A percentile compares a stretch with the other conserved stretches of the same genome.
phyloP scores from a whole-genome alignment of 2,329 filamentous ascomycete genomes.

The Cytospora chrysosperma region DNA sequence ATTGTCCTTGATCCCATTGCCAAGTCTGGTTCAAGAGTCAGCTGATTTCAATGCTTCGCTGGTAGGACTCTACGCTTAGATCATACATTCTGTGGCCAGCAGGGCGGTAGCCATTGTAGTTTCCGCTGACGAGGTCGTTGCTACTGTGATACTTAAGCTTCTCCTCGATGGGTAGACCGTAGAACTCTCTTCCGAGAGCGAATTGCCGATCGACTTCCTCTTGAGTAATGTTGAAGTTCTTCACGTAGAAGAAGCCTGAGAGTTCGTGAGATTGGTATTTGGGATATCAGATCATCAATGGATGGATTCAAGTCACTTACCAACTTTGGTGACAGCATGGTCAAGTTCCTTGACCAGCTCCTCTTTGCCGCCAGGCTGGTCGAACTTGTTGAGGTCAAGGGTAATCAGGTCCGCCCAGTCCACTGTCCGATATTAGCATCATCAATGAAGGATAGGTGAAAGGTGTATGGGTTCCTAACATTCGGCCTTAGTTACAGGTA shows the following conservation, averaged over 20 bases:
- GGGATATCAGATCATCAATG: neutral
- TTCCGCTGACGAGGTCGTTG: constrained; percentile 47
- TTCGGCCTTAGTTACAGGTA: constrained; percentile 32
- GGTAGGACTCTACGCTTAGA: too few relatives aligned
- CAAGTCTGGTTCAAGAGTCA: constrained; percentile 8
- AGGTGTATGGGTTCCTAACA: constrained; percentile 20
- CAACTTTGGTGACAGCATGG: constrained; percentile 32
- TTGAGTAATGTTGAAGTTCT: constrained; percentile 59
- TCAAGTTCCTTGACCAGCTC: constrained; percentile 35
- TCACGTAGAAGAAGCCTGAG: constrained; percentile 58
- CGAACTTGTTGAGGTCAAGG: constrained; percentile 34
- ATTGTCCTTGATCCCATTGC: constrained; percentile 40
- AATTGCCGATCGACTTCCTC: constrained; percentile 59
- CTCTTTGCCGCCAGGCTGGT: constrained; percentile 34
- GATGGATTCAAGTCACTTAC: constrained; percentile 9
- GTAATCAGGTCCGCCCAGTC: constrained; percentile 33
- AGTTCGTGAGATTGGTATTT: neutral
- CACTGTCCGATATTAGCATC: constrained; percentile 22
- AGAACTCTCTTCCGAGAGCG: constrained; percentile 56
- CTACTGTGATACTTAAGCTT: constrained; percentile 54
- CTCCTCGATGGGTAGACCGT: constrained; percentile 53
- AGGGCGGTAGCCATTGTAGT: constrained; percentile 57
- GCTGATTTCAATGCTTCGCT: neutral
- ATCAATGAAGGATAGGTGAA: neutral
- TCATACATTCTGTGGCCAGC: constrained; percentile 38